These are phyloP conservation scores for Trichoderma gamsii DNA, from an alignment of 495 filamentous ascomycete genomes.

Conservation along the genomic window DNA sequence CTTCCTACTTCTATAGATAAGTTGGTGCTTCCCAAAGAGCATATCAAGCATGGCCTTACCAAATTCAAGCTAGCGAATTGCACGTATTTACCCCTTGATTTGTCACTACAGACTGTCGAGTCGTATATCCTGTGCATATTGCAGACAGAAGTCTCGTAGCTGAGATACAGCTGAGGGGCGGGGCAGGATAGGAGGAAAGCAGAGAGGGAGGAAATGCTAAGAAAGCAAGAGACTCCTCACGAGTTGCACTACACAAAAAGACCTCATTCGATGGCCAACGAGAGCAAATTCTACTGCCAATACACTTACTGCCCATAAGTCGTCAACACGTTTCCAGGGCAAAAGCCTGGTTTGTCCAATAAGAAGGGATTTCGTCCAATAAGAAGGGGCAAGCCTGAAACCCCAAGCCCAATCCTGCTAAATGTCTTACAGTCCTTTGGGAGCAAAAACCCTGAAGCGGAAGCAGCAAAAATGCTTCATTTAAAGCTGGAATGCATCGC, in stretches of 20 bases:
- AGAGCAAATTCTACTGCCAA: not conserved
- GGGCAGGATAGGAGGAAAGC: not conserved
- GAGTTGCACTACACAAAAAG: not conserved
- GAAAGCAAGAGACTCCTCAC: not conserved
- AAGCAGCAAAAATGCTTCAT: slow-evolving; percentile 3
- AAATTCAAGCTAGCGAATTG: not conserved
- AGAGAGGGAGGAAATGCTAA: no score
- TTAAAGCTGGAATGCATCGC: slow-evolving; percentile 1
- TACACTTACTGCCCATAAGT: not conserved
- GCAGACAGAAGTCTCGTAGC: no score
- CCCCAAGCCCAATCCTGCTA: not conserved
- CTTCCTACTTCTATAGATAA: no score
- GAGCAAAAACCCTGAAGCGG: not conserved
- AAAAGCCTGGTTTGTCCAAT: not conserved
- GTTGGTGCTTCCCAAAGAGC: not conserved
- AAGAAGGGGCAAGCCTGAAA: not conserved
- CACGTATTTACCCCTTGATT: no score
- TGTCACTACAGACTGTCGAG: no score
- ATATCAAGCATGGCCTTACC: not conserved
- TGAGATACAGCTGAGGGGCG: not conserved
- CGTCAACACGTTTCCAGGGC: not conserved
- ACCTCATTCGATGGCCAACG: not conserved
- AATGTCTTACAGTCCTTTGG: not conserved
- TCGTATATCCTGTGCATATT: not conserved
- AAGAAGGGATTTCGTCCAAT: not conserved